Evolutionary conservation across 1,139 yeast genomes (phyloP), one percentile per base, ranked within the genome.

Genomic region (Geotrichum restrictum): DNA sequence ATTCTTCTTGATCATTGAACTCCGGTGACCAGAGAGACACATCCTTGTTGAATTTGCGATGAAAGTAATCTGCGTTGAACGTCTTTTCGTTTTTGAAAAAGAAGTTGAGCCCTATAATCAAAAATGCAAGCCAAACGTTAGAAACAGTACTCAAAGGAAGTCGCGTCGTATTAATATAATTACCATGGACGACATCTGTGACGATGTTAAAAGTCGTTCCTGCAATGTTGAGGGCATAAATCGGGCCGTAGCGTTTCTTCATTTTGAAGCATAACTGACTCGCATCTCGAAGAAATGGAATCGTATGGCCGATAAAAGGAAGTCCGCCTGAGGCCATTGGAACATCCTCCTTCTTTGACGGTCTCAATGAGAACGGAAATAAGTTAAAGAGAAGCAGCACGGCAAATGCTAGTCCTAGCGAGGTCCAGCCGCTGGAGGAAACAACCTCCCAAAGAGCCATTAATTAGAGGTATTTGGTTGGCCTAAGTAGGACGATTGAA

Each of bases 251-350:
- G 14, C 22, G 21, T 16, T 51, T 43, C 31, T 44, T 51, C 33
- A 42, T 33, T 6, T 33, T 39, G 21, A 51, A 39, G 19, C 41
- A 43, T 7, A 51, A 27, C 39, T 37, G 21, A 27, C 46, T 34
- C 7, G 54, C 48, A 14, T 51, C 54, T 27, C 39, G 43, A 31
- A 49, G 29, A 31, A 49, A 49, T 10, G 52, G 45, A 22, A 49
- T 31, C 2, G 36, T 42, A 21, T 49, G 52, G 33, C 52, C 52
- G 14, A 49, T 11, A 4, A 49, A 13, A 4, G 52, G 52, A 22
- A 34, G 42, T 2, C 48, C 52, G 13, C 52, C 52, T 8, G 45
- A 24, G 6, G 43, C 44, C 34, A 36, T 5, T 8, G 52, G 48
- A 16, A 49, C 39, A 24, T 42, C 47, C 8, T 49, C 19, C 32